These are phyloP conservation scores for Salicornia ramosissima DNA, from an alignment of 148 eudicot genomes.

Conservation along the genomic window DNA sequence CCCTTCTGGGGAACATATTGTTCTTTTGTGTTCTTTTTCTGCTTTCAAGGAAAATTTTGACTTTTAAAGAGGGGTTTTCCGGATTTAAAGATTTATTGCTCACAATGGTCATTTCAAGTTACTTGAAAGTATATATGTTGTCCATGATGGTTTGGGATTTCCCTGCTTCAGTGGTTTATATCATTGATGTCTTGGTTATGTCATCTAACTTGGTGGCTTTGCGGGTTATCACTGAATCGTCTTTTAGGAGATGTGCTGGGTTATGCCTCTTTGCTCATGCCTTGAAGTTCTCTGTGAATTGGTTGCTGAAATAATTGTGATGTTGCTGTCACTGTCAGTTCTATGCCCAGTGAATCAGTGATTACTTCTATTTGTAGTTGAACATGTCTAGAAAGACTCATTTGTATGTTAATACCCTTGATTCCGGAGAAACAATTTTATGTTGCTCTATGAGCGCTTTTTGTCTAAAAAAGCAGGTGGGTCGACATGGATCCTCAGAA, in stretches of 20 bases:
- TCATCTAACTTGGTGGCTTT: constrained; percentile 82
- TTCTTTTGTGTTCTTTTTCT: constrained; percentile 37
- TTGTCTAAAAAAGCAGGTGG: constrained; percentile 5
- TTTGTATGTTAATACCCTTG: neutral
- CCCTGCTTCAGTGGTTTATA: constrained; percentile 56
- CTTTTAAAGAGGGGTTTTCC: constrained; percentile 31
- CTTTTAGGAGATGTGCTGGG: constrained; percentile 45
- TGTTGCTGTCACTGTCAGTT: neutral
- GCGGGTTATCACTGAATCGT: constrained; percentile 52
- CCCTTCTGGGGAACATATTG: constrained; percentile 44
- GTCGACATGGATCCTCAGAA: constrained; percentile 36
- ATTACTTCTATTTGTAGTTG: neutral
- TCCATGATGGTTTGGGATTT: constrained; percentile 84
- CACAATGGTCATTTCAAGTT: constrained; percentile 62
- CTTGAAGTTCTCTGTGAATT: constrained; percentile 42
- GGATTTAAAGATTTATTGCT: constrained; percentile 52
- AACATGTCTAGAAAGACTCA: neutral
- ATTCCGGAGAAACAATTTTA: neutral
- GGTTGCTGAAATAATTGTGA: constrained; percentile 31
- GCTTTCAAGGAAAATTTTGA: constrained; percentile 36
- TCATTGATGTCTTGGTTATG: constrained; percentile 62
- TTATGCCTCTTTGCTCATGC: constrained; percentile 62
- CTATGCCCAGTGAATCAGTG: no score
- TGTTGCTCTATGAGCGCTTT: neutral
- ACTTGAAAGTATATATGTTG: constrained; percentile 63